Evolutionary conservation across 768 basidiomycete species (phyloP).

Genomic region (Austroboletus eburneus): DNA sequence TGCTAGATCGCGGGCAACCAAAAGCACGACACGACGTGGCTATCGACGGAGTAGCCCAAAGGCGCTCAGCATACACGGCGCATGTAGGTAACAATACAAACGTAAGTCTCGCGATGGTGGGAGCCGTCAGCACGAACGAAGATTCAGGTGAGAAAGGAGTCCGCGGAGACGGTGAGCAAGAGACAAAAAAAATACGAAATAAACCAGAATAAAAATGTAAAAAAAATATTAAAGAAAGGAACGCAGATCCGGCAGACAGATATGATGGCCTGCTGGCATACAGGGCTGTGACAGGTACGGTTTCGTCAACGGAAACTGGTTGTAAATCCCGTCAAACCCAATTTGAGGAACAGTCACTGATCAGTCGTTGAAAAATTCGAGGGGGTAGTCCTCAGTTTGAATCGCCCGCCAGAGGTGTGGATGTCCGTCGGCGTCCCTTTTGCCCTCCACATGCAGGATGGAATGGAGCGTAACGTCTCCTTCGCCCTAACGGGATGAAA

Average conservation of each 20-base stretch:
- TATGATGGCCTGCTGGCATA: constrained; percentile 6
- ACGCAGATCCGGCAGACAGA: constrained; percentile 1
- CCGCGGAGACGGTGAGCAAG: constrained; percentile 8
- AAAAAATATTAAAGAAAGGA: neutral
- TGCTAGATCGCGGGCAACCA: neutral
- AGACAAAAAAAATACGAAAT: neutral
- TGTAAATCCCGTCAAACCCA: too few relatives aligned
- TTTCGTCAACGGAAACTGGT: constrained; percentile 13
- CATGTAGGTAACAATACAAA: constrained; percentile 2
- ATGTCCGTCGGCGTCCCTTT: constrained; percentile 41
- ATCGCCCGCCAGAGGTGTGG: constrained; percentile 63
- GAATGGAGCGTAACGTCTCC: constrained; percentile 72
- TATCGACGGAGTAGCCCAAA: neutral
- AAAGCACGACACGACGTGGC: constrained; percentile 1
- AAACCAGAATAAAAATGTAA: neutral
- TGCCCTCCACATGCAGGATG: constrained; percentile 56
- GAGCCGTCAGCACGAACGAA: constrained; percentile 2
- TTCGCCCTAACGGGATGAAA: constrained; percentile 42
- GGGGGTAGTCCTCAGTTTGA: constrained; percentile 51
- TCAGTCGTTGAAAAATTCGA: constrained; percentile 35
- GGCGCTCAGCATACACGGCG: constrained; percentile 1
- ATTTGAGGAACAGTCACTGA: neutral
- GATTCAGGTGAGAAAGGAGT: neutral
- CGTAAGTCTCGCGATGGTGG: constrained; percentile 12
- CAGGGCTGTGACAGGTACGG: constrained; percentile 12